Evolutionary conservation across 129 eudicot genomes (phyloP), one percentile per base, ranked within the genome.

Genomic region (Pittosporum tobira): DNA sequence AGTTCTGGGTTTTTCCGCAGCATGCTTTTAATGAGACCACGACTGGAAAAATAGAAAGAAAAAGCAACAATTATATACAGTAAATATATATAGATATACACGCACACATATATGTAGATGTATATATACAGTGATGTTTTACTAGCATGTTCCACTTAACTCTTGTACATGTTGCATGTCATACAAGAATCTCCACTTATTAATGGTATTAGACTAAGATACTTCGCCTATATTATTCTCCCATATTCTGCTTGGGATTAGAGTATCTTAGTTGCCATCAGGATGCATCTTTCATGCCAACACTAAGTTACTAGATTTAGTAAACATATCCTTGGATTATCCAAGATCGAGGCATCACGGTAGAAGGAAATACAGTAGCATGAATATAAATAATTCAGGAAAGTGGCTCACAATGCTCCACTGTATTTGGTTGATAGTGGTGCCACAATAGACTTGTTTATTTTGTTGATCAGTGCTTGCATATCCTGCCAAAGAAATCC

Each of bases 381-480:
- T 49, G 30, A 59, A 38, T 10, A 55, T 12, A 36, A 53, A n/a
- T 15, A 54, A 40, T n/a, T 30, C 45, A 30, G 42, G 34, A 65
- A 25, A 30, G 29, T 36, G 57, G 77, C 99, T 86, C 70, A 91
- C 99, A 83, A 83, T 63, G 88, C 79, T 62, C 83, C 90, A 57
- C 88, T 78, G 67, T 87, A 91, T 63, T 74, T 83, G 61, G 85
- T 68, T 13, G 99, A 96, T 34, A 91, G 94, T 21, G 99, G 99
- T 57, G 94, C 96, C 49, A 91, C 91, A 46, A 81, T 83, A n/a
- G 96, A 86, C 83, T 83, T 87, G 71, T 81, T 83, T 59, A 91
- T 91, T 69, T 83, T 91, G 75, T 80, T 91, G 83, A 91, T 87
- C 69, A 91, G 79, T 66, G 94, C 99, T 72, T 87, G 96, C 87